Base-by-base conservation (phyloP, 257 asterid species). In the Solanum boliviense region DNA sequence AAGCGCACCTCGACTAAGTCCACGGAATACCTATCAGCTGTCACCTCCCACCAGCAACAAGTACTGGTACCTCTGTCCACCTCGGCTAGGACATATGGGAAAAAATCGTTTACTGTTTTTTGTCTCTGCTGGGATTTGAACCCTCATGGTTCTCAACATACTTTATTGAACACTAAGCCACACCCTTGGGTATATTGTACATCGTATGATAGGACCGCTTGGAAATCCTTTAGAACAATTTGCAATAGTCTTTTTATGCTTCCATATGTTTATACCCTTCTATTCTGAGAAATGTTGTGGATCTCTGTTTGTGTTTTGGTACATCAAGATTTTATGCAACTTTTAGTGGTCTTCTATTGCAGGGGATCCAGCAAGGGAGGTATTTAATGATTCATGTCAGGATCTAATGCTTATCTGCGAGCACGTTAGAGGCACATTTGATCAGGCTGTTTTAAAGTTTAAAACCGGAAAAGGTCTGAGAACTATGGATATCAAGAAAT, bases 351-450 rank as follows among this genome's bases (percentile, higher is more conserved):
- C 56, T 84, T 86, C 67, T 85, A 67, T 41, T 90, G 85, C 90
- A 97, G 99, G 99, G 60, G 96, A 95, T 72, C 91, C 96, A 34
- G 97, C 99, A 38, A 90, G 98, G 3, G 98, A 96, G 90, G 98
- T 94, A 68, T 87, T 97, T 89, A 94, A 93, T 84, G 99, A 95
- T 89, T 92, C 99, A 1, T 92, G 97, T 91, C 95, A 97, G 90
- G 96, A 97, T 90, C 92, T 95, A 70, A 95, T 91, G 96, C 93
- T 92, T 23, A 87, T 91, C 65, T 93, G 98, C 91, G 93, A 93
- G 91, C 96, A 95, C 60, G 92, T 93, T 46, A 90, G 94, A 65
- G 90, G 94, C 91, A 93, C 95, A 48, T 93, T 95, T 89, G 98
- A 94, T 86, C 93, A 91, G 85, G 98, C 98, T 76, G 91, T 93